phyloP scores from a whole-genome alignment of 176 grass and related monocot species.

The Panicum miliaceum region DNA sequence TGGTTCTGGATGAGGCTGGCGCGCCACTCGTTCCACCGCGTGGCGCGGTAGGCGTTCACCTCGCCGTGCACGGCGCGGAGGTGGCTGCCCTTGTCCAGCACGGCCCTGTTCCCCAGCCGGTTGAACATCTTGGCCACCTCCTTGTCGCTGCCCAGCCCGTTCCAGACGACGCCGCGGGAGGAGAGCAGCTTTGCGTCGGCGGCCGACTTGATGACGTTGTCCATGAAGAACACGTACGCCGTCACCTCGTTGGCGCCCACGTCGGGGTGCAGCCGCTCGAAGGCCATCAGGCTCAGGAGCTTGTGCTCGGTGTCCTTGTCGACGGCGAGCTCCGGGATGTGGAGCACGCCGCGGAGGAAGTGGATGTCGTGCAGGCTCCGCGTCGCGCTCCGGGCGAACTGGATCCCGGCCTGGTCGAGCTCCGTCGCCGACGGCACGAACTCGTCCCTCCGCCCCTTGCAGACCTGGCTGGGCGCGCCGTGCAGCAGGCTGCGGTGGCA shows the following conservation, averaged over 20 bases:
- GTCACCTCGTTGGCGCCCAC: conserved; percentile 73
- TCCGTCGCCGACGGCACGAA: conserved; percentile 68
- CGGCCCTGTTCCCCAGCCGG: conserved; percentile 44
- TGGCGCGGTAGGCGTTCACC: conserved; percentile 60
- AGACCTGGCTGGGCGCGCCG: not conserved
- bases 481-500: not conserved
- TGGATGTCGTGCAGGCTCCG: conserved; percentile 61
- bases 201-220: conserved; percentile 70
- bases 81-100: conserved; percentile 54
- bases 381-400: conserved; percentile 47
- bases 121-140: conserved; percentile 74
- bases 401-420: conserved; percentile 72
- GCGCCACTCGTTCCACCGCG: conserved; percentile 65
- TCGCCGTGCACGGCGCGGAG: conserved; percentile 62
- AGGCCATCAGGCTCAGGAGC: conserved; percentile 86
- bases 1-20: conserved; percentile 80
- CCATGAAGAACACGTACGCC: conserved; percentile 89
- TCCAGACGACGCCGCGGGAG: conserved; percentile 61
- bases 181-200: conserved; percentile 66
- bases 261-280: conserved; percentile 70
- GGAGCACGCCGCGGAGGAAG: conserved; percentile 55
- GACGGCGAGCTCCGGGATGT: conserved; percentile 50
- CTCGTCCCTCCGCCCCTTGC: not conserved
- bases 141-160: conserved; percentile 65
- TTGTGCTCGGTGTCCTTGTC: conserved; percentile 78